Evolutionary conservation across 208 protist genomes (phyloP).

Genomic region (Endotrypanum monterogeii): DNA sequence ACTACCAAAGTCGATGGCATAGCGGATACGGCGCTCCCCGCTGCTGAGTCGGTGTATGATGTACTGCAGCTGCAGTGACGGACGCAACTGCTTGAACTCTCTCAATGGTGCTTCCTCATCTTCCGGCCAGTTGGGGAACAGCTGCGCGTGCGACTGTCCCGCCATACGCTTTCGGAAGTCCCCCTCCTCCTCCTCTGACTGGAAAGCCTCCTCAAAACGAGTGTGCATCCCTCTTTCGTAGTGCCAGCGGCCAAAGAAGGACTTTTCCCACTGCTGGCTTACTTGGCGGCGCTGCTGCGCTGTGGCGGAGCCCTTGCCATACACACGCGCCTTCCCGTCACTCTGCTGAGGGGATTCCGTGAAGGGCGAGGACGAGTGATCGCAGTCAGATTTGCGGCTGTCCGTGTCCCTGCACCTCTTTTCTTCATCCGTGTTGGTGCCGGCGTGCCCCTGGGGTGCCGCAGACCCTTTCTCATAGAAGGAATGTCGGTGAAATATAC

Average conservation of each 20-base stretch:
- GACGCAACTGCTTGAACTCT: slow-evolving; percentile 50
- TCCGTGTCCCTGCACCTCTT: not conserved
- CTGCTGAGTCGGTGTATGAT: slow-evolving; percentile 76
- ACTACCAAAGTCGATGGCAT: slow-evolving; percentile 78
- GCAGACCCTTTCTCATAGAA: slow-evolving; percentile 51
- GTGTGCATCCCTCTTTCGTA: slow-evolving; percentile 86
- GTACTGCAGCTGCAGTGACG: slow-evolving; percentile 59
- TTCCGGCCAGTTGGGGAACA: slow-evolving; percentile 71
- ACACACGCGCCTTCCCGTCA: slow-evolving; percentile 24
- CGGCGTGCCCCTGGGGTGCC: slow-evolving; percentile 3
- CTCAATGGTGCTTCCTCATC: slow-evolving; percentile 71
- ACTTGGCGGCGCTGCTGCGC: slow-evolving; percentile 67
- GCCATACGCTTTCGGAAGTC: slow-evolving; percentile 12
- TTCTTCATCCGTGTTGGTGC: not conserved
- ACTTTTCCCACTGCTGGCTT: slow-evolving; percentile 77
- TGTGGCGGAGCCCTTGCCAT: slow-evolving; percentile 39
- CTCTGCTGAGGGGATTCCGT: not conserved
- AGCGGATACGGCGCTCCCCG: slow-evolving; percentile 79
- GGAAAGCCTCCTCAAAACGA: slow-evolving; percentile 53
- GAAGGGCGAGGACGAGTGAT: slow-evolving; percentile 17
- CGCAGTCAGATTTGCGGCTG: not conserved
- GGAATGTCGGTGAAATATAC: slow-evolving; percentile 46
- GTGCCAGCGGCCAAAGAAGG: slow-evolving; percentile 84
- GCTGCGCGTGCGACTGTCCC: slow-evolving; percentile 34
- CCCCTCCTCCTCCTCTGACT: slow-evolving; percentile 50